phyloP scores from a whole-genome alignment of 208 protist species.

The Naegleria fowleri region DNA sequence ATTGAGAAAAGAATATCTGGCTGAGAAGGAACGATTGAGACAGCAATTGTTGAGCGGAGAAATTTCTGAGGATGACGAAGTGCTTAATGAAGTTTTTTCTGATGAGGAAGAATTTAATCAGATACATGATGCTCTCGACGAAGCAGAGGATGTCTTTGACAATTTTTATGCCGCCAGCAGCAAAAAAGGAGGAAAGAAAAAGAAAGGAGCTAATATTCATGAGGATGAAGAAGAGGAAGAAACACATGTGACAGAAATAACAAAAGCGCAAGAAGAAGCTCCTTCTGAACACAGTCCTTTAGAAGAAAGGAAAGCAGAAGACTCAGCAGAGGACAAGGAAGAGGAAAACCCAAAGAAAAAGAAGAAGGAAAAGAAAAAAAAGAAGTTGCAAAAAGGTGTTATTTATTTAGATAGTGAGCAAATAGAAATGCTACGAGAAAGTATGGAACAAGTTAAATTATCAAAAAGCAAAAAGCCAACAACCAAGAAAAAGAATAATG shows the following conservation, averaged over 20 bases:
- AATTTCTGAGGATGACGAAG: not conserved
- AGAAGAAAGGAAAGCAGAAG: not conserved
- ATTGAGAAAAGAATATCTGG: not conserved
- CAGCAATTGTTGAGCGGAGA: not conserved
- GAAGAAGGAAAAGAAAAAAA: not conserved
- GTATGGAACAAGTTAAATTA: not conserved
- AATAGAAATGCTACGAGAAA: not conserved
- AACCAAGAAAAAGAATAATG: not conserved
- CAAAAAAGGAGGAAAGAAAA: not conserved
- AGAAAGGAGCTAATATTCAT: not conserved
- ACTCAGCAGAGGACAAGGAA: not conserved
- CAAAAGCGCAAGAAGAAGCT: not conserved
- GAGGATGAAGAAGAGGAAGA: not conserved
- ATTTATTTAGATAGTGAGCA: not conserved
- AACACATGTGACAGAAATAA: not conserved
- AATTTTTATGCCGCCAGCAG: not conserved
- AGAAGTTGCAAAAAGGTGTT: not conserved
- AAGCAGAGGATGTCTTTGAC: not conserved
- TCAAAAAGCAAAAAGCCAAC: not conserved
- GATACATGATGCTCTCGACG: not conserved
- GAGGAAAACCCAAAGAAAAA: not conserved
- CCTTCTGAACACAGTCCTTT: not conserved
- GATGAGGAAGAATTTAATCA: not conserved
- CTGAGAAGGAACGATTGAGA: not conserved
- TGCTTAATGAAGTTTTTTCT: not conserved